Evolutionary conservation across 1,284 basidiomycete species (phyloP).

Genomic region (Trichosporon asahii): DNA sequence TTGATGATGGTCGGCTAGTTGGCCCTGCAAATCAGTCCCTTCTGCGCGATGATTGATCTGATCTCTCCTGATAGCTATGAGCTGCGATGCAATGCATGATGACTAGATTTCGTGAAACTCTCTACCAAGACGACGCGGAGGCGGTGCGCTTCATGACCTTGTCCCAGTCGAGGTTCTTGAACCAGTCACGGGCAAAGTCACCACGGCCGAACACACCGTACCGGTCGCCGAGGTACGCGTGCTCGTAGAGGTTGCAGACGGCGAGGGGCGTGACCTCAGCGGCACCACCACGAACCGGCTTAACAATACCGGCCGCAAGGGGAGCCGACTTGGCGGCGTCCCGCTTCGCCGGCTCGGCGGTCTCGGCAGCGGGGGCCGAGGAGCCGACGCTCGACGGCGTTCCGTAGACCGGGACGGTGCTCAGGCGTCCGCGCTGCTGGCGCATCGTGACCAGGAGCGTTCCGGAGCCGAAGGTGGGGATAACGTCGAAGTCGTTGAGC

Average conservation of each 20-base stretch:
- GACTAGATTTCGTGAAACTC: neutral
- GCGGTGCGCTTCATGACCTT: conserved; percentile 54
- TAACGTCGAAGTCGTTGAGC: conserved; percentile 37
- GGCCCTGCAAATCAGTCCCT: no score
- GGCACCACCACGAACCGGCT: conserved; percentile 7
- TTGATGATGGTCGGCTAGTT: no score
- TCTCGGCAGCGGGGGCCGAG: neutral
- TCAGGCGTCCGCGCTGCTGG: conserved; percentile 45
- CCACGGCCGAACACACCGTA: conserved; percentile 95
- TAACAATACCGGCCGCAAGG: conserved; percentile 6
- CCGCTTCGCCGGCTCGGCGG: neutral
- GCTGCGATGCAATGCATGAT: conserved; percentile 25
- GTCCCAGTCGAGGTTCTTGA: conserved; percentile 82
- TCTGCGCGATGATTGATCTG: no score
- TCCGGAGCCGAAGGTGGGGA: conserved; percentile 76
- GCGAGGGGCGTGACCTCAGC: conserved; percentile 54
- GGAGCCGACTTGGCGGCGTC: neutral
- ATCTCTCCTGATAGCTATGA: conserved; percentile 1
- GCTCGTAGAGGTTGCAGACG: conserved; percentile 83
- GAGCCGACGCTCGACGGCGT: conserved; percentile 19
- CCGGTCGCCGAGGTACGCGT: conserved; percentile 81
- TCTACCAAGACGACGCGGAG: conserved; percentile 16
- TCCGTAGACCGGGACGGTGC: conserved; percentile 30
- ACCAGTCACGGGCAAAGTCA: conserved; percentile 83
- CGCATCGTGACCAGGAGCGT: conserved; percentile 69